Evolutionary conservation across 129 eudicot genomes (phyloP).

Genomic region (Mikania micrantha): DNA sequence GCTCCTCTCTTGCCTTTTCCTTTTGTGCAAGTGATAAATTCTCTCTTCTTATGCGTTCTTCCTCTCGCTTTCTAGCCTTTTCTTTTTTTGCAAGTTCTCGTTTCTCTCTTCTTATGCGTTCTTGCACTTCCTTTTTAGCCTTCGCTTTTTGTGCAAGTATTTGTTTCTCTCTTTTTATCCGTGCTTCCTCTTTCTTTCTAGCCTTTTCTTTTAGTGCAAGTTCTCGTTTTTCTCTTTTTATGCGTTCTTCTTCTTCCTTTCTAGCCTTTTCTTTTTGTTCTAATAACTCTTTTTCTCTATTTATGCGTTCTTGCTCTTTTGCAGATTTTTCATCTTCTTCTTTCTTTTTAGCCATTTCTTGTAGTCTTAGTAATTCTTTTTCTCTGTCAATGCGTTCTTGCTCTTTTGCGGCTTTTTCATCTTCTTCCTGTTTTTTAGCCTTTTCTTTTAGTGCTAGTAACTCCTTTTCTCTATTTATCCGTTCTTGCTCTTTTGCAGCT

Average conservation of each 20-base stretch:
- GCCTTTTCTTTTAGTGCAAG: constrained; percentile 1
- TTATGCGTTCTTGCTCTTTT: constrained; percentile 12
- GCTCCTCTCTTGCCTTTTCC: constrained; percentile 18
- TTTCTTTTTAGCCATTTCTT: constrained; percentile 22
- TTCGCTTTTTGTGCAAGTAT: neutral
- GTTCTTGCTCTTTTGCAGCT: constrained; percentile 20
- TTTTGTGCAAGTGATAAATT: constrained; percentile 9
- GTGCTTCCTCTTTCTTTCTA: constrained; percentile 9
- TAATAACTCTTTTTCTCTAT: constrained; percentile 3
- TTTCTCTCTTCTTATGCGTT: constrained; percentile 10
- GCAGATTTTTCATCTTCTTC: constrained; percentile 15
- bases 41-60: constrained; percentile 10
- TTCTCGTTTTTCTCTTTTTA: neutral
- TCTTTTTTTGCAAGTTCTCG: neutral
- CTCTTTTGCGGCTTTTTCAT: neutral
- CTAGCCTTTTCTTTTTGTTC: neutral
- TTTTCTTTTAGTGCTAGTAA: constrained; percentile 10
- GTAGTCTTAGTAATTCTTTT: neutral
- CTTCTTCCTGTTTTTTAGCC: constrained; percentile 9
- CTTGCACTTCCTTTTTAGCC: neutral
- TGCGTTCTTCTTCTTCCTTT: neutral
- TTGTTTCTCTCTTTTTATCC: constrained; percentile 17
- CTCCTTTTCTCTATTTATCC: neutral
- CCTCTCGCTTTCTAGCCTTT: neutral
- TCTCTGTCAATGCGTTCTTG: neutral